phyloP scores from a whole-genome alignment of 192 early-diverging fungal species.

The Backusella sp. region DNA sequence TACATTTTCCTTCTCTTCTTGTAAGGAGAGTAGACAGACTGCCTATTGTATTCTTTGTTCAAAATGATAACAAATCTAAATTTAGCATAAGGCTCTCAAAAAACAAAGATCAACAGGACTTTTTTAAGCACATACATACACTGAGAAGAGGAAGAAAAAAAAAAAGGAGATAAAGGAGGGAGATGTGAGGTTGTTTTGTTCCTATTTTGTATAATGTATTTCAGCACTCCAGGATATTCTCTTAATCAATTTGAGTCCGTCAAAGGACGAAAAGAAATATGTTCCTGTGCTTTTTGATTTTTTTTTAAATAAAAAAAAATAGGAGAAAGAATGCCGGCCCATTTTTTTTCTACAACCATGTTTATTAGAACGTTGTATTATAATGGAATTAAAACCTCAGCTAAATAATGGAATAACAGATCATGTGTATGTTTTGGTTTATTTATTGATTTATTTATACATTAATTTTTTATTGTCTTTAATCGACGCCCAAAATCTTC shows the following conservation, averaged over 20 bases:
- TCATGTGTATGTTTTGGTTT: background rate
- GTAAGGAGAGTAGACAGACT: background rate
- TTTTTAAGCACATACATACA: background rate
- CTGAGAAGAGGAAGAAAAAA: background rate
- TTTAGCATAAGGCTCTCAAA: background rate
- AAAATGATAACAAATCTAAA: background rate
- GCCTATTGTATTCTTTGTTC: background rate
- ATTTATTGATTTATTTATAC: background rate
- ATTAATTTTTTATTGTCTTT: conserved; percentile 5
- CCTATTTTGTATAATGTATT: background rate
- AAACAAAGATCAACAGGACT: background rate
- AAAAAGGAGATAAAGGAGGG: background rate
- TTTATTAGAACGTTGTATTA: background rate
- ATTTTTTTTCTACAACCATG: background rate
- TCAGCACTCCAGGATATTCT: background rate
- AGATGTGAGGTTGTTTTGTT: background rate
- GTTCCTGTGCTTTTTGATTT: too few species aligned
- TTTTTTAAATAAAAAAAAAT: too few species aligned
- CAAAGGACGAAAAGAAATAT: background rate
- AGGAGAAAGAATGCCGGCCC: too few species aligned
- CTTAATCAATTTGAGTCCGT: background rate
- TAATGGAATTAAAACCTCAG: background rate
- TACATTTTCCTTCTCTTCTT: background rate
- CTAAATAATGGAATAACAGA: background rate
- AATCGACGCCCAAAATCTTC: conserved; percentile 46